Conservation (phyloP, 2,329 filamentous ascomycete genomes). For the Trichoderma aggressivum region DNA sequence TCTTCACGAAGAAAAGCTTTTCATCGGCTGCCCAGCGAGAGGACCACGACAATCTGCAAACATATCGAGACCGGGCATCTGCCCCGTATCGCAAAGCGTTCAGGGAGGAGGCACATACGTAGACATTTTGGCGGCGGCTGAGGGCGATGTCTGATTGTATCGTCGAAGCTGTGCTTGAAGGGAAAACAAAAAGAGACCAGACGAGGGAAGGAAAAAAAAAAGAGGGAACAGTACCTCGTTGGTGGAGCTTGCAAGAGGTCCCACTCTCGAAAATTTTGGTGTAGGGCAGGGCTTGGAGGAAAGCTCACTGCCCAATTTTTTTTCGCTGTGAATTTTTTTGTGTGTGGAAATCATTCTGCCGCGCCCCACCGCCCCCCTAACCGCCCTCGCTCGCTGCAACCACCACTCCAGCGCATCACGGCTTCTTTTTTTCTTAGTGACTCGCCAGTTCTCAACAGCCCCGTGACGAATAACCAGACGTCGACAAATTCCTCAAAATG, state of each 20-base stretch:
- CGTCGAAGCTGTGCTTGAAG: slow-evolving; percentile 26
- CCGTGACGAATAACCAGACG: slow-evolving; percentile 36
- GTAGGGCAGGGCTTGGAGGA: slow-evolving; percentile 35
- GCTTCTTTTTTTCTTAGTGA: slow-evolving; percentile 27
- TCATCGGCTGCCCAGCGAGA: slow-evolving; percentile 64
- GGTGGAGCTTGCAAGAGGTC: background rate
- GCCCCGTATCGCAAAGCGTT: slow-evolving; percentile 35
- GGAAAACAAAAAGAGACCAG: slow-evolving; percentile 6
- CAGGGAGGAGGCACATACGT: slow-evolving; percentile 52
- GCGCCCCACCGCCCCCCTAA: slow-evolving; percentile 33
- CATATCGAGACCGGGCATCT: slow-evolving; percentile 48
- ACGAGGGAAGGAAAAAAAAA: background rate
- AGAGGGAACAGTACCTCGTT: background rate
- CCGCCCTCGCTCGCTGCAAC: slow-evolving; percentile 25
- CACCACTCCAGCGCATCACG: slow-evolving; percentile 28
- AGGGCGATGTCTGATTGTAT: slow-evolving; percentile 38
- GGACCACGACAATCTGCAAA: slow-evolving; percentile 77
- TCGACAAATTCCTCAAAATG: slow-evolving; percentile 61
- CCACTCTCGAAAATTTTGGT: slow-evolving; percentile 12
- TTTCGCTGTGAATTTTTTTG: slow-evolving; percentile 18
- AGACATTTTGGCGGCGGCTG: slow-evolving; percentile 43
- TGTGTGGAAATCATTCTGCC: slow-evolving; percentile 33
- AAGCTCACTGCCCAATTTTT: background rate
- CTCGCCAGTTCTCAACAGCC: slow-evolving; percentile 34
- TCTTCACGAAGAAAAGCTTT: slow-evolving; percentile 22